Conservation (phyloP, 345 rosid species). For the Brassica cretica region DNA sequence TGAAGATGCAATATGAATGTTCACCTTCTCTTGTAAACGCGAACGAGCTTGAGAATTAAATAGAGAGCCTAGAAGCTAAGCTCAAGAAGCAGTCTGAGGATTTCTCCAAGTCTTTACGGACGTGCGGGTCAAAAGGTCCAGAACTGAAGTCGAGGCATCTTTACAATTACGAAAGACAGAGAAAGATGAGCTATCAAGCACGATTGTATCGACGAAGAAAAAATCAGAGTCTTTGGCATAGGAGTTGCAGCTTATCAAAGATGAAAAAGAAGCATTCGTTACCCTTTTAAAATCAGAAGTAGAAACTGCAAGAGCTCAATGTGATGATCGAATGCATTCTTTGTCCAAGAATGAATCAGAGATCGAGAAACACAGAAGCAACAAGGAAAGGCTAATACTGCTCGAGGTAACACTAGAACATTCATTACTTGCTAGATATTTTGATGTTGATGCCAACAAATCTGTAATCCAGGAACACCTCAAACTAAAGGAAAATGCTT, state of each 20-base stretch:
- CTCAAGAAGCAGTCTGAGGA: slow-evolving; percentile 63
- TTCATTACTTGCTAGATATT: background rate
- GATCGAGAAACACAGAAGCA: slow-evolving; percentile 58
- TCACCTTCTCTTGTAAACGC: slow-evolving; percentile 46
- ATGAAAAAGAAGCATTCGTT: slow-evolving; percentile 52
- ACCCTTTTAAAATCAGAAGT: slow-evolving; percentile 51
- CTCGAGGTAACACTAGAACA: slow-evolving; percentile 50
- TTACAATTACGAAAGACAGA: too few species aligned
- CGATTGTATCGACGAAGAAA: slow-evolving; percentile 43
- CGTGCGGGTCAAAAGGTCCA: too few species aligned
- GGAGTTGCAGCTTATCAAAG: slow-evolving; percentile 50
- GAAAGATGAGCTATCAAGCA: slow-evolving; percentile 47
- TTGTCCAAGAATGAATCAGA: slow-evolving; percentile 52
- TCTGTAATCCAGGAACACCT: slow-evolving; percentile 57
- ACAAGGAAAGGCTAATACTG: slow-evolving; percentile 52
- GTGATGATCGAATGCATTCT: slow-evolving; percentile 52
- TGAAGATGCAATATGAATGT: slow-evolving; percentile 48
- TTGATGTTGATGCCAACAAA: background rate
- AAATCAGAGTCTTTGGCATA: slow-evolving; percentile 50
- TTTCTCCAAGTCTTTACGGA: slow-evolving; percentile 55
- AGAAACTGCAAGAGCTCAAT: slow-evolving; percentile 46
- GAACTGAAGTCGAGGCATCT: too few species aligned
- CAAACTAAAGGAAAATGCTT: slow-evolving; percentile 57
- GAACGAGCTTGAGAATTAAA: slow-evolving; percentile 53
- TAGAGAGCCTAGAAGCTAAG: slow-evolving; percentile 63